Conservation (phyloP, 2,329 filamentous ascomycete species). For the Aspergillus amoenus region DNA sequence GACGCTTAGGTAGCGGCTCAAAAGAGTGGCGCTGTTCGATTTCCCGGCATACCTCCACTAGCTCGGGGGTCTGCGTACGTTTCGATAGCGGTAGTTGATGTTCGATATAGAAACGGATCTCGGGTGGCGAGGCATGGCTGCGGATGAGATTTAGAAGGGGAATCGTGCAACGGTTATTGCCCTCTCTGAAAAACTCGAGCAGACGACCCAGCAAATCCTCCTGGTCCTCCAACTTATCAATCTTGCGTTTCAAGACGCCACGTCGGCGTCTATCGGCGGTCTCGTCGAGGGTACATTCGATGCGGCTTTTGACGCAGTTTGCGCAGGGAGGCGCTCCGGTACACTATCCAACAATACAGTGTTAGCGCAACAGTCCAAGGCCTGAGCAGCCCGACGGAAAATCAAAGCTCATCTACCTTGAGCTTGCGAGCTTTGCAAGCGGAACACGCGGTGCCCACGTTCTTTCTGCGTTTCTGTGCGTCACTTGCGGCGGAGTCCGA, state of each 20-base stretch:
- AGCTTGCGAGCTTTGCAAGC: constrained; percentile 27
- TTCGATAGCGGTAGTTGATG: constrained; percentile 19
- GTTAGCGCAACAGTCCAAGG: not conserved
- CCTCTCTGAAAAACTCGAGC: constrained; percentile 24
- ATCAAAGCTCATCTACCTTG: constrained; percentile 17
- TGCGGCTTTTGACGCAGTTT: constrained; percentile 22
- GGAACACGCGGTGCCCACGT: constrained; percentile 25
- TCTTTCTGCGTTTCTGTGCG: constrained; percentile 20
- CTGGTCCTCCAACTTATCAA: constrained; percentile 25
- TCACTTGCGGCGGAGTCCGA: constrained; percentile 15
- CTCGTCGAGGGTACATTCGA: constrained; percentile 25
- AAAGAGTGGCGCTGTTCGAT: constrained; percentile 18
- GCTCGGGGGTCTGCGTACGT: constrained; percentile 22
- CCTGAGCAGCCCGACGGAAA: not conserved
- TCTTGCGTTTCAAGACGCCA: constrained; percentile 27
- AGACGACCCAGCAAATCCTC: constrained; percentile 26
- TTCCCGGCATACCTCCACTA: constrained; percentile 19
- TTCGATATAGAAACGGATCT: constrained; percentile 28
- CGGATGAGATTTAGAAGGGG: constrained; percentile 29
- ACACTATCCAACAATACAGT: constrained; percentile 15
- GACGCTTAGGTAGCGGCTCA: constrained; percentile 16
- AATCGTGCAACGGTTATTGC: constrained; percentile 15
- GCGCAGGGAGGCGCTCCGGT: constrained; percentile 24
- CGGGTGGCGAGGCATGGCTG: constrained; percentile 26
- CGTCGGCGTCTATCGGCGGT: constrained; percentile 23